A percentile compares a stretch with the other conserved stretches of the same genome.
Evolutionary conservation across 2,329 filamentous ascomycete genomes (phyloP).

Genomic region (Ophiostoma angusticollis): DNA sequence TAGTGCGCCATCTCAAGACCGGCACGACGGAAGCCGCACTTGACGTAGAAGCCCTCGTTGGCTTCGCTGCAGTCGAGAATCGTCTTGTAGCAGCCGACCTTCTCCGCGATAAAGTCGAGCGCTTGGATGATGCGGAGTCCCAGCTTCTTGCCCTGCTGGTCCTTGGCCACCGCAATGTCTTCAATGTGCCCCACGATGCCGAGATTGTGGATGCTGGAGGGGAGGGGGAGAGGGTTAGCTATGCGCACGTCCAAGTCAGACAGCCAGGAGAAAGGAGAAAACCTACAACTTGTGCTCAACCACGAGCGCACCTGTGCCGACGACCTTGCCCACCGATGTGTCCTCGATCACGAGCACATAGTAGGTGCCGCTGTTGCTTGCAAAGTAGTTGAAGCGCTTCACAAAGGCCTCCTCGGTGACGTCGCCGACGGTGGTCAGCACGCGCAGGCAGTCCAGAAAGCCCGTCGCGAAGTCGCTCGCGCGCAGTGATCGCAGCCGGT

Average conservation of each 20-base stretch:
- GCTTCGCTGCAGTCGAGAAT: slow-evolving; percentile 93
- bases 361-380: slow-evolving; percentile 60
- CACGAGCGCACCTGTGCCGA: slow-evolving; percentile 82
- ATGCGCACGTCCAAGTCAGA: too few species aligned
- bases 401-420: slow-evolving; percentile 63
- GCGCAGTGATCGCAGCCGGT: slow-evolving; percentile 69
- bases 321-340: slow-evolving; percentile 47
- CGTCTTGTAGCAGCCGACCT: slow-evolving; percentile 91
- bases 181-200: slow-evolving; percentile 90
- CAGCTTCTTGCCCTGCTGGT: slow-evolving; percentile 95
- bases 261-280: background rate
- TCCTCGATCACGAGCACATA: slow-evolving; percentile 81
- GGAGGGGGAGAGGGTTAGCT: background rate
- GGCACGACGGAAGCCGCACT: slow-evolving; percentile 87
- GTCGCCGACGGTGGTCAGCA: slow-evolving; percentile 87
- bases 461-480: slow-evolving; percentile 65
- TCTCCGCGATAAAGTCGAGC: slow-evolving; percentile 73
- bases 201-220: slow-evolving; percentile 61
- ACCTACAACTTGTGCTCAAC: slow-evolving; percentile 88
- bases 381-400: slow-evolving; percentile 73
- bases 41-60: slow-evolving; percentile 96
- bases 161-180: slow-evolving; percentile 88
- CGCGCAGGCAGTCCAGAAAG: slow-evolving; percentile 82
- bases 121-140: slow-evolving; percentile 88
- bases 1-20: slow-evolving; percentile 97